A percentile compares a stretch with the other conserved stretches of the same genome.
These are phyloP conservation scores for Fusarium sambucinum DNA, from an alignment of 2,329 filamentous ascomycete genomes.

Conservation along the genomic window DNA sequence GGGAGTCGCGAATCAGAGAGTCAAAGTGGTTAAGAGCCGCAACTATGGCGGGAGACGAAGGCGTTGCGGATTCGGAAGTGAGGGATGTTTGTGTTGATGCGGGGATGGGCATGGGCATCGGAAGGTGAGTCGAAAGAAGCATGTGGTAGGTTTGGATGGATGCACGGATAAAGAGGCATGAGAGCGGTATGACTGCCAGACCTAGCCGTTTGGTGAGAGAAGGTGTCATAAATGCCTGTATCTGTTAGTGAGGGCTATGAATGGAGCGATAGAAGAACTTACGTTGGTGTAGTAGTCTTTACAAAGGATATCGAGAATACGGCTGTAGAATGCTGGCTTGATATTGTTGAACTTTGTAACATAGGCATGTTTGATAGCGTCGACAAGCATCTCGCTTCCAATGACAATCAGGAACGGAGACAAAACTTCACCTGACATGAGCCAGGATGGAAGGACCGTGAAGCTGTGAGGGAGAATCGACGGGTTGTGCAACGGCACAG, in stretches of 20 bases:
- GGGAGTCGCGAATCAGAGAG: slow-evolving; percentile 77
- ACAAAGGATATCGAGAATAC: slow-evolving; percentile 91
- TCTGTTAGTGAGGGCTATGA: slow-evolving; percentile 19
- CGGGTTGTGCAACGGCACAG: slow-evolving; percentile 72
- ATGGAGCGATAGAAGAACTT: slow-evolving; percentile 48
- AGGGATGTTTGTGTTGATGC: slow-evolving; percentile 75
- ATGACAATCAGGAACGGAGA: slow-evolving; percentile 94
- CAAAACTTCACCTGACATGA: slow-evolving; percentile 83
- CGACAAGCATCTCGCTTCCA: slow-evolving; percentile 95
- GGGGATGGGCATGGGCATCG: slow-evolving; percentile 75
- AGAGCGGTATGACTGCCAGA: slow-evolving; percentile 89
- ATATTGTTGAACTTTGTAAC: slow-evolving; percentile 99
- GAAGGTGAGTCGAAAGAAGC: slow-evolving; percentile 90
- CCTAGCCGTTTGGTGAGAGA: slow-evolving; percentile 91
- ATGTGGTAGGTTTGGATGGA: slow-evolving; percentile 97
- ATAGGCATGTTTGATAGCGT: slow-evolving; percentile 97
- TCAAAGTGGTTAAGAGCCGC: slow-evolving; percentile 85
- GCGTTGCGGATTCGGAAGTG: slow-evolving; percentile 70
- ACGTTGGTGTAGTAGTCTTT: slow-evolving; percentile 98
- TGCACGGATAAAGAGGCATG: slow-evolving; percentile 94
- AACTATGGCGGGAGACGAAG: slow-evolving; percentile 78
- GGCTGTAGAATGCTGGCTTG: slow-evolving; percentile 87
- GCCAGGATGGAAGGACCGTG: slow-evolving; percentile 85
- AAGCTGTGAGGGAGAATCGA: slow-evolving; percentile 92
- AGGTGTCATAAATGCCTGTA: slow-evolving; percentile 86